Conservation (phyloP, 2,329 filamentous ascomycete genomes). For the Colletotrichum sp. region DNA sequence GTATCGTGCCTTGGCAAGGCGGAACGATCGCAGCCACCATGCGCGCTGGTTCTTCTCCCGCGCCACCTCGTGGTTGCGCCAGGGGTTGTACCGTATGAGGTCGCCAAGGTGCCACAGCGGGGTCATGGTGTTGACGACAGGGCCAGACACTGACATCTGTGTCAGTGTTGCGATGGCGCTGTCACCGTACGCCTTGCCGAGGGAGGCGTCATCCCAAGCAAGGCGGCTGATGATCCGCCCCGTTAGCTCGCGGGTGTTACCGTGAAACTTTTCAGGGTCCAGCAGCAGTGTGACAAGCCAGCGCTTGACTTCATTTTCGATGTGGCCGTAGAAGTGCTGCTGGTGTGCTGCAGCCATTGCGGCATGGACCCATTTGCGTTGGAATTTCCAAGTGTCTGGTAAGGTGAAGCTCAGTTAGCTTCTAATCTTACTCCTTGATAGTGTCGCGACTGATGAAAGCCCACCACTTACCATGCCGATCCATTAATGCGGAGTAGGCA, state of each 20-base stretch:
- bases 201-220: slow-evolving; percentile 54
- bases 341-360: slow-evolving; percentile 48
- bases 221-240: slow-evolving; percentile 55
- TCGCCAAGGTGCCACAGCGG: slow-evolving; percentile 51
- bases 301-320: slow-evolving; percentile 50
- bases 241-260: slow-evolving; percentile 53
- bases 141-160: slow-evolving; percentile 57
- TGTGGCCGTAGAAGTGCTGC: slow-evolving; percentile 51
- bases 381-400: slow-evolving; percentile 51
- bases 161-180: slow-evolving; percentile 52
- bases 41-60: slow-evolving; percentile 47
- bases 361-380: slow-evolving; percentile 57
- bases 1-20: slow-evolving; percentile 45
- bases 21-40: slow-evolving; percentile 52
- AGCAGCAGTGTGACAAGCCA: slow-evolving; percentile 51
- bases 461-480: slow-evolving; percentile 47
- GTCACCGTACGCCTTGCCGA: slow-evolving; percentile 49
- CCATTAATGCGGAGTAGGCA: slow-evolving; percentile 55
- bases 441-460: background rate
- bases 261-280: slow-evolving; percentile 50
- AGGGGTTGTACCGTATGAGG: slow-evolving; percentile 46
- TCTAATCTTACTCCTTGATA: background rate
- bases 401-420: background rate
- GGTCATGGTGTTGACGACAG: slow-evolving; percentile 55
- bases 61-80: slow-evolving; percentile 50